A percentile compares a stretch with the other conserved stretches of the same genome.
These are phyloP conservation scores for Apiospora arundinis DNA, from an alignment of 2,329 filamentous ascomycete species.

Conservation along the genomic window DNA sequence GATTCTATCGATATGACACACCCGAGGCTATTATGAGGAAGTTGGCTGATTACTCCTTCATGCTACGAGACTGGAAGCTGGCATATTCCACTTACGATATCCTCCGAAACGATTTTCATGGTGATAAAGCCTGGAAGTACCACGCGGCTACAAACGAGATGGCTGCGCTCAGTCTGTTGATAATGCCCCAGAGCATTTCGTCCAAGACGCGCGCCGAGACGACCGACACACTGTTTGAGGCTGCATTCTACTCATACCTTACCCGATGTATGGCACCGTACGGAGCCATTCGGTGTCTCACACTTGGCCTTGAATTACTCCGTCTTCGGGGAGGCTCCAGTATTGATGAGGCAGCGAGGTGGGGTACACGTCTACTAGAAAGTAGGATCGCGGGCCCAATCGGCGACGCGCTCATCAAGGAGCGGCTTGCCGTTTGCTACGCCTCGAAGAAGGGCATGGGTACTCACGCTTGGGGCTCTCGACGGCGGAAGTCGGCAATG, in stretches of 20 bases:
- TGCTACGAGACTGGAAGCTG: conserved; percentile 95
- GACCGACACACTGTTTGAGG: conserved; percentile 86
- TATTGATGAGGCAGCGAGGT: conserved; percentile 85
- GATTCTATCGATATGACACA: conserved; percentile 83
- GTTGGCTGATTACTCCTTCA: conserved; percentile 92
- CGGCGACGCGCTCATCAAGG: conserved; percentile 82
- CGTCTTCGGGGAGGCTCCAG: conserved; percentile 80
- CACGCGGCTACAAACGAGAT: conserved; percentile 96
- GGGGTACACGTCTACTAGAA: conserved; percentile 83
- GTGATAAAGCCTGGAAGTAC: conserved; percentile 96
- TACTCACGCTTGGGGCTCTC: conserved; percentile 70
- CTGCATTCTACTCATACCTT: conserved; percentile 89
- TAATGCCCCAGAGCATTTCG: conserved; percentile 74
- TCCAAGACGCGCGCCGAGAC: conserved; percentile 81
- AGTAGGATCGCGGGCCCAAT: conserved; percentile 75
- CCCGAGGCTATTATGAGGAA: conserved; percentile 93
- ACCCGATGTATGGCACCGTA: conserved; percentile 82
- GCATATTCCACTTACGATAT: conserved; percentile 92
- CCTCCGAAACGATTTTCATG: conserved; percentile 84
- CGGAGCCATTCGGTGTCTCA: conserved; percentile 78
- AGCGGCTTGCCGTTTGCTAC: conserved; percentile 87
- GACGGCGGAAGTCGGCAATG: conserved; percentile 84
- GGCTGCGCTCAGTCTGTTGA: conserved; percentile 82
- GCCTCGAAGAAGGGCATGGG: conserved; percentile 73
- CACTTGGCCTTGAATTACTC: conserved; percentile 81